These are phyloP conservation scores for Phytopythium litorale DNA, from an alignment of 352 stramenopile species.

Conservation along the genomic window DNA sequence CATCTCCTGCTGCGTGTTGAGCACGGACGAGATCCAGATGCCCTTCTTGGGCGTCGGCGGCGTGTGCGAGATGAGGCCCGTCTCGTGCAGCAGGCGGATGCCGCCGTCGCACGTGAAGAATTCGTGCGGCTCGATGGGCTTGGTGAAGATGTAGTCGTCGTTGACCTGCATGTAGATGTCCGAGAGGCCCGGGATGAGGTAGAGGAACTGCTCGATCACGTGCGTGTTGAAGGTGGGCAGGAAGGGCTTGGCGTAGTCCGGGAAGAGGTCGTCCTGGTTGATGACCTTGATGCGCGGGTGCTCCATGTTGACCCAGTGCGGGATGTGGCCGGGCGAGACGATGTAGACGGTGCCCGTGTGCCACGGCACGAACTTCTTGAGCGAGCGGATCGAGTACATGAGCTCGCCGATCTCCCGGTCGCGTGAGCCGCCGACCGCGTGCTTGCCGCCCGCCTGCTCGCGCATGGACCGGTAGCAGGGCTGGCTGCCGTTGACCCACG, in stretches of 20 bases:
- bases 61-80: constrained; percentile 69
- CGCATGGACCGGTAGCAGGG: constrained; percentile 79
- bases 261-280: constrained; percentile 86
- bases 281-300: constrained; percentile 85
- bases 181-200: constrained; percentile 78
- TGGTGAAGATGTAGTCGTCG: constrained; percentile 88
- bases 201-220: constrained; percentile 88
- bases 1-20: constrained; percentile 89
- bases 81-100: constrained; percentile 77
- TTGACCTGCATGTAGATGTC: constrained; percentile 90
- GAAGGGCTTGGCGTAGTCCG: constrained; percentile 73
- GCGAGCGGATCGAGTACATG: constrained; percentile 84
- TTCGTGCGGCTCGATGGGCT: constrained; percentile 71
- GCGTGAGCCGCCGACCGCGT: constrained; percentile 69
- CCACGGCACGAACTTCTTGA: constrained; percentile 83
- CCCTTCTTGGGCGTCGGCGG: constrained; percentile 75
- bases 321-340: constrained; percentile 78
- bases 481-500: constrained; percentile 85
- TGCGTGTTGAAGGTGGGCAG: constrained; percentile 87
- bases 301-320: constrained; percentile 75
- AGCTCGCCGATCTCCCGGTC: constrained; percentile 88
- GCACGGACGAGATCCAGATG: constrained; percentile 85
- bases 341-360: constrained; percentile 85
- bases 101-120: constrained; percentile 87
- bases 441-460: constrained; percentile 60